These are phyloP conservation scores for Eucalyptus regnans DNA, from an alignment of 345 rosid species.

Conservation along the genomic window DNA sequence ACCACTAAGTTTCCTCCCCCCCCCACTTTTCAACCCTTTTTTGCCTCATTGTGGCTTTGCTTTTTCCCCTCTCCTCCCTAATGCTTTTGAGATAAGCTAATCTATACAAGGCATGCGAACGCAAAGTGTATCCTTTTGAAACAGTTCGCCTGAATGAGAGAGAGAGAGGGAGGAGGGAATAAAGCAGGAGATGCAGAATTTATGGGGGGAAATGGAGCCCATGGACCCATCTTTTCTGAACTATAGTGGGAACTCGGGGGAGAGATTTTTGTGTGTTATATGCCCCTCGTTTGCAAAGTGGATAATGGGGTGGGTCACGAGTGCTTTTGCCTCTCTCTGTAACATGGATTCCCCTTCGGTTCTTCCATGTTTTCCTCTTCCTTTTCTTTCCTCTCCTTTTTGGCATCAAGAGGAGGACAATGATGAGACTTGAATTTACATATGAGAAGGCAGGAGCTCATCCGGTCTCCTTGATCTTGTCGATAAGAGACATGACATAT, in stretches of 20 bases:
- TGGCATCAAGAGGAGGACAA: background rate
- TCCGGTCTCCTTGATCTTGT: background rate
- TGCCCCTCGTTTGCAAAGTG: background rate
- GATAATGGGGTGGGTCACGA: background rate
- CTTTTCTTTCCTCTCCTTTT: background rate
- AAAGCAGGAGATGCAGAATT: background rate
- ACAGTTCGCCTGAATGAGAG: background rate
- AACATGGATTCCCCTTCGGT: background rate
- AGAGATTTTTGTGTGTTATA: background rate
- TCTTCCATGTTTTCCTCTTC: background rate
- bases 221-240: background rate
- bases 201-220: background rate
- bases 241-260: background rate
- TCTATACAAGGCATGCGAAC: background rate
- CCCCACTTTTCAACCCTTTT: background rate
- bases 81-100: slow-evolving; percentile 1
- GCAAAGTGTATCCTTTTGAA: background rate
- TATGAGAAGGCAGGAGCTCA: background rate
- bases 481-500: background rate
- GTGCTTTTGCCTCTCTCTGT: background rate
- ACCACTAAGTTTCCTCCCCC: background rate
- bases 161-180: background rate
- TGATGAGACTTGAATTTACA: background rate
- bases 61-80: background rate
- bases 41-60: background rate